Percentiles rank a stretch among this genome's conserved stretches.
These are phyloP conservation scores for Cystobasidium slooffiae DNA, from an alignment of 1,284 basidiomycete species.

Conservation along the genomic window DNA sequence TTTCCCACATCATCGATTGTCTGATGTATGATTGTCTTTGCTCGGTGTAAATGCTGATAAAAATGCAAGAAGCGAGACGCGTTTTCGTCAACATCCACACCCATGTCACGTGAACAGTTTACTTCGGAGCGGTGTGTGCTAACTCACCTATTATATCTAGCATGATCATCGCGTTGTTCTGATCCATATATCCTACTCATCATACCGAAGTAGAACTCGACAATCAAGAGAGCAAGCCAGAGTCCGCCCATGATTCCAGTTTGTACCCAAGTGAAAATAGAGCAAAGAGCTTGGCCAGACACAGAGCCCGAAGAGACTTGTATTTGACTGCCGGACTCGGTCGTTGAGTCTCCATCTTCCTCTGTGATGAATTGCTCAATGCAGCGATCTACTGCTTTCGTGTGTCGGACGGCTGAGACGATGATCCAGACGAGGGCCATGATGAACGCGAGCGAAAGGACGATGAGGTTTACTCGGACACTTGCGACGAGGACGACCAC, in stretches of 20 bases:
- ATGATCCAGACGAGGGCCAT: constrained; percentile 78
- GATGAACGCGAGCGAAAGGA: constrained; percentile 67
- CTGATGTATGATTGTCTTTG: constrained; percentile 39
- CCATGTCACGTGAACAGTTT: background rate
- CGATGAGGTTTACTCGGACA: constrained; percentile 68
- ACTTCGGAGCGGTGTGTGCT: background rate
- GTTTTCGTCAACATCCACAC: background rate
- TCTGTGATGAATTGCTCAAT: constrained; percentile 65
- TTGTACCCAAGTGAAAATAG: constrained; percentile 86
- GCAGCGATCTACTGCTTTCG: constrained; percentile 70
- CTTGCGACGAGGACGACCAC: constrained; percentile 24
- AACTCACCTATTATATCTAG: constrained; percentile 37
- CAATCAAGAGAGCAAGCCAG: constrained; percentile 74
- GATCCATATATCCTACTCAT: constrained; percentile 73
- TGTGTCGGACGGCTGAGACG: constrained; percentile 74
- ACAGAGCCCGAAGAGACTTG: constrained; percentile 30
- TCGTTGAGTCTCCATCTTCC: constrained; percentile 54
- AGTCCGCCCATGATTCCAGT: constrained; percentile 86
- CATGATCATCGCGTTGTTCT: constrained; percentile 62
- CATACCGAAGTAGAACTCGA: constrained; percentile 73
- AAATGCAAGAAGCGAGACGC: background rate
- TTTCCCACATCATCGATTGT: constrained; percentile 41
- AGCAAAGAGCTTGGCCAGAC: constrained; percentile 73
- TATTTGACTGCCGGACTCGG: constrained; percentile 49
- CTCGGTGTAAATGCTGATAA: constrained; percentile 37